These are phyloP conservation scores for Chlamydomonas sphaeroides DNA, from an alignment of 139 green algal species.

Conservation along the genomic window DNA sequence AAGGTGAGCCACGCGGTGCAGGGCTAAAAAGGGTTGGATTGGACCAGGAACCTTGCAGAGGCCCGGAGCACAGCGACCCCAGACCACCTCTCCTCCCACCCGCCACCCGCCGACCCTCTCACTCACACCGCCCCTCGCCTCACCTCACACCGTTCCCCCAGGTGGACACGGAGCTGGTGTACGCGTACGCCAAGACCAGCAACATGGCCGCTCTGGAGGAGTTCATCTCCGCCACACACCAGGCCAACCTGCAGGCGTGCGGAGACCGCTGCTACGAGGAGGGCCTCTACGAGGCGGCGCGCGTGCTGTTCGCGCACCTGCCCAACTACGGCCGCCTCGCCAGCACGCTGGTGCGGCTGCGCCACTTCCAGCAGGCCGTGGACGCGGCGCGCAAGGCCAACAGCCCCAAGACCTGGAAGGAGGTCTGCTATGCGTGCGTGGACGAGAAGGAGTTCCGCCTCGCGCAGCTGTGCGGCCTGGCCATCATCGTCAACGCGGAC, in stretches of 20 bases:
- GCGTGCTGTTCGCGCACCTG: slow-evolving; percentile 92
- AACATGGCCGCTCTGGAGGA: slow-evolving; percentile 93
- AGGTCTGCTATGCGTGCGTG: slow-evolving; percentile 94
- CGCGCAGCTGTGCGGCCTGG: slow-evolving; percentile 96
- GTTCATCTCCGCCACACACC: slow-evolving; percentile 89
- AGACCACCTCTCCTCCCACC: too few species aligned
- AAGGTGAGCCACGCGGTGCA: slow-evolving; percentile 79
- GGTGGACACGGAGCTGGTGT: slow-evolving; percentile 97
- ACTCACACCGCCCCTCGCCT: too few species aligned
- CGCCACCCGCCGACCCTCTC: too few species aligned
- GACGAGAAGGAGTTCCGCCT: slow-evolving; percentile 96
- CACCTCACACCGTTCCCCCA: slow-evolving; percentile 33
- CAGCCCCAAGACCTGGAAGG: slow-evolving; percentile 94
- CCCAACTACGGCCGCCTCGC: slow-evolving; percentile 96
- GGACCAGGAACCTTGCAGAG: too few species aligned
- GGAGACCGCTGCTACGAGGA: slow-evolving; percentile 84
- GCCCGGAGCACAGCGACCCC: too few species aligned
- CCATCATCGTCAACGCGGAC: slow-evolving; percentile 99
- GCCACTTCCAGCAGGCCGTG: slow-evolving; percentile 92
- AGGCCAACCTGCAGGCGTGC: slow-evolving; percentile 67
- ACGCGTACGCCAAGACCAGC: slow-evolving; percentile 92
- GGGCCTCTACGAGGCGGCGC: slow-evolving; percentile 93
- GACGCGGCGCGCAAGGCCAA: slow-evolving; percentile 98
- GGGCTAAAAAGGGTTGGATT: too few species aligned
- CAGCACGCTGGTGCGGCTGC: slow-evolving; percentile 90